Conservation (phyloP, 345 rosid species). For the Eucalyptus pumila region DNA sequence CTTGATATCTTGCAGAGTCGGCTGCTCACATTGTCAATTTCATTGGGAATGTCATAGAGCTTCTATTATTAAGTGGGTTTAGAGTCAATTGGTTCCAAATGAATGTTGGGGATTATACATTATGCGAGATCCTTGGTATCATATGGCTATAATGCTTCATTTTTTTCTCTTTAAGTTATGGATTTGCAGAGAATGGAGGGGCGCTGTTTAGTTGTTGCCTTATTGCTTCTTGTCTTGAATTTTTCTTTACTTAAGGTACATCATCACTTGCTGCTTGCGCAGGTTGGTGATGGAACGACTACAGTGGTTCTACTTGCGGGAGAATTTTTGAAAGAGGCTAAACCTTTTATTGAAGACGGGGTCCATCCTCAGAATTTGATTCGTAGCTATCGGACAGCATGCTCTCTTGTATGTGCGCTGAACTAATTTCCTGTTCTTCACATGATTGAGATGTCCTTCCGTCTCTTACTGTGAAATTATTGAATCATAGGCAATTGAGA, state of each 20-base stretch:
- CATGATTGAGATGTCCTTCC: background rate
- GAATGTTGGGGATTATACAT: background rate
- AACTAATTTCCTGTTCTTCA: background rate
- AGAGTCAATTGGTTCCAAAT: background rate
- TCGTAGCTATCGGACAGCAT: constrained; percentile 78
- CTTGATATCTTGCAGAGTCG: background rate
- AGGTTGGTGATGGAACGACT: constrained; percentile 99
- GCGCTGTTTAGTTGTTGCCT: background rate
- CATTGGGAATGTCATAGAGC: background rate
- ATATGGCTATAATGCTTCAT: background rate
- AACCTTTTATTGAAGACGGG: constrained; percentile 94
- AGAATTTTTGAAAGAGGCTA: constrained; percentile 95
- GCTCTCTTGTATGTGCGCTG: constrained; percentile 36
- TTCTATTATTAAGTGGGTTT: background rate
- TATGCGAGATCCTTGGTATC: background rate
- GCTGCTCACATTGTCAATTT: background rate
- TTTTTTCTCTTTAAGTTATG: background rate
- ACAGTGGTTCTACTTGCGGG: constrained; percentile 91
- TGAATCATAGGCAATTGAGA: constrained; percentile 60
- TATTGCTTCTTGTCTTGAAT: background rate
- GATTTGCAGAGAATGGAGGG: background rate
- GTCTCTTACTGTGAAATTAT: background rate
- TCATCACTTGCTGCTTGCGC: background rate
- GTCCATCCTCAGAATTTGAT: constrained; percentile 93
- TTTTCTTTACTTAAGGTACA: background rate